Evolutionary conservation across 495 filamentous ascomycete genomes (phyloP).

Genomic region (Penicillium tannophilum): DNA sequence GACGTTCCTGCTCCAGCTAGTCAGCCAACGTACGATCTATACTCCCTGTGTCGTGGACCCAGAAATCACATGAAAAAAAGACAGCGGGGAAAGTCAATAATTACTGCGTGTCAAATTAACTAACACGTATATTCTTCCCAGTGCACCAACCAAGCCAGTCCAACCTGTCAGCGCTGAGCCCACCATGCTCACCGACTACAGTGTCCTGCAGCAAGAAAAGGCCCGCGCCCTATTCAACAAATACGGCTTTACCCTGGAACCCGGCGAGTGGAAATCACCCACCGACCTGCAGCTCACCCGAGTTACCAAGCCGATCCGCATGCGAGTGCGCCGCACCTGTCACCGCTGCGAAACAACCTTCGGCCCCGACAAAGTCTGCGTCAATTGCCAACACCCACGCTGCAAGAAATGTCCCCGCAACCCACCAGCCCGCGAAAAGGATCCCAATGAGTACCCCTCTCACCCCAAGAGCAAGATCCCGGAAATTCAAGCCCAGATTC

Average conservation of each 20-base stretch:
- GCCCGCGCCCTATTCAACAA: slow-evolving; percentile 72
- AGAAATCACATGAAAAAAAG: not conserved
- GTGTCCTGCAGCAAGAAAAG: slow-evolving; percentile 61
- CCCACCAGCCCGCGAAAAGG: slow-evolving; percentile 45
- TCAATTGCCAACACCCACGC: slow-evolving; percentile 70
- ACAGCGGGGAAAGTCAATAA: too few relatives aligned
- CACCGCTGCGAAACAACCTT: slow-evolving; percentile 76
- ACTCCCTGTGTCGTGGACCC: slow-evolving; percentile 2
- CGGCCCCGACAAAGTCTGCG: slow-evolving; percentile 69
- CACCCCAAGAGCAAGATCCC: slow-evolving; percentile 38
- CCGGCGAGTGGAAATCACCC: slow-evolving; percentile 66
- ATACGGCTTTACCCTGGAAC: slow-evolving; percentile 70
- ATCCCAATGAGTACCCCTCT: slow-evolving; percentile 34
- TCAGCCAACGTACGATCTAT: slow-evolving; percentile 33
- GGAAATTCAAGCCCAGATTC: slow-evolving; percentile 23
- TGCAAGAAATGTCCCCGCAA: slow-evolving; percentile 80
- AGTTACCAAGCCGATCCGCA: slow-evolving; percentile 85
- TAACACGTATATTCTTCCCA: slow-evolving; percentile 8
- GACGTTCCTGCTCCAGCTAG: slow-evolving; percentile 20
- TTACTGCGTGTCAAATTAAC: not conserved
- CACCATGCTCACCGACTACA: slow-evolving; percentile 35
- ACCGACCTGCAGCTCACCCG: slow-evolving; percentile 62
- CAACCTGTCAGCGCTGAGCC: slow-evolving; percentile 27
- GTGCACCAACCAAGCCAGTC: slow-evolving; percentile 20
- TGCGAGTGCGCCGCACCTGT: slow-evolving; percentile 84